Base-by-base conservation (phyloP, 805 yeast genomes). In the Trichomonascus vanleenenianus region DNA sequence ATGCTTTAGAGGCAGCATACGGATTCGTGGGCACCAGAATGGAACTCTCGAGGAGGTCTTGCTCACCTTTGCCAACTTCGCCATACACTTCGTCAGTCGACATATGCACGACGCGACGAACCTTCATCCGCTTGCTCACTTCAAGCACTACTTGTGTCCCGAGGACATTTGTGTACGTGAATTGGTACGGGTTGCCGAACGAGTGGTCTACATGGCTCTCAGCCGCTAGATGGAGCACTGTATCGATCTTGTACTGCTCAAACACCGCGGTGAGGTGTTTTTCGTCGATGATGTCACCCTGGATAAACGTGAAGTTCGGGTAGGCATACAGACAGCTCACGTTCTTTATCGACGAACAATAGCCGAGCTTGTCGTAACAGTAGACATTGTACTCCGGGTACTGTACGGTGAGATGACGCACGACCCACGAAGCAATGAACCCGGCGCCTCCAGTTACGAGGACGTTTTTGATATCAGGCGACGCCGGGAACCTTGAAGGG, bases 11-110 rank as follows among this genome's bases (percentile, higher is more conserved):
- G 0, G 81, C 80, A 3, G 81, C 65, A 48, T 76, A 76, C 2
- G 81, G 81, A 49, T 74, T 76, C 0, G 81, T 71, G 1, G 82
- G 82, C 10, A 60, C 55, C n/a, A 77, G 54, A 0, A 51, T 50
- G 4, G 68, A 58, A 0, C 54, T 30, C 52, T 75, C 81, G 1
- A 44, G 34, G 30, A 56, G 48, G 35, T 59, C 59, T 1, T 60
- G 63, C 6, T 46, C 50, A 3, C 46, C 53, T 1, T 39, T 40
- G 31, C 59, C 63, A 9, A 55, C 54, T 48, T 75, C 79, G 1
- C 82, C 82, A 50, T 76, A 76, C 0, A 77, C 81, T 50, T 76
- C 82, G 54, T 76, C 82, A 0, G 82, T 77, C 8, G 81, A 76
- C 39, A 76, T 63, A 52, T 76, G 79, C 4, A 75, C 41, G 35